phyloP scores from a whole-genome alignment of 2,329 filamentous ascomycete species.

The Dothiorella sarmentorum region DNA sequence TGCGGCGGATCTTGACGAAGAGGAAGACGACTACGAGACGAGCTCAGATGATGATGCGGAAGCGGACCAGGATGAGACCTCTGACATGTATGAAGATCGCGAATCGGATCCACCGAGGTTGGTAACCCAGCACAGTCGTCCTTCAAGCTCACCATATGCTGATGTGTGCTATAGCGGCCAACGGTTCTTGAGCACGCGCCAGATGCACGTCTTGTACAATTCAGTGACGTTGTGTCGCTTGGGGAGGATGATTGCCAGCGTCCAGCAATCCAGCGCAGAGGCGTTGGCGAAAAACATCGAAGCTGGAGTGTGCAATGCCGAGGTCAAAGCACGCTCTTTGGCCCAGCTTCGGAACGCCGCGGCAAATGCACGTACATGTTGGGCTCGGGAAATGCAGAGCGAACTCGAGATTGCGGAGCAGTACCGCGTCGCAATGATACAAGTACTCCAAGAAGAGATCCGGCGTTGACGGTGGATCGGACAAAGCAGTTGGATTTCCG shows the following conservation, averaged over 20 bases:
- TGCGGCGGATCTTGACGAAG: not conserved
- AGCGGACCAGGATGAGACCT: not conserved
- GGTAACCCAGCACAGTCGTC: not conserved
- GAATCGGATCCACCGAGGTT: not conserved
- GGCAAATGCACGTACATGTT: not conserved
- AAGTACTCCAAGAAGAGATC: not conserved
- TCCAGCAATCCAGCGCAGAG: not conserved
- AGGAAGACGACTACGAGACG: not conserved
- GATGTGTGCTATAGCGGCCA: not conserved
- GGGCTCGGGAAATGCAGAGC: conserved; percentile 7
- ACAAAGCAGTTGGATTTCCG: not conserved
- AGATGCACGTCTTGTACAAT: conserved; percentile 4
- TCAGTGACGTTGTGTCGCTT: not conserved
- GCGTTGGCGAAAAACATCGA: not conserved
- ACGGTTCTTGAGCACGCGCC: not conserved
- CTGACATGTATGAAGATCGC: not conserved
- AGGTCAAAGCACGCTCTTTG: not conserved
- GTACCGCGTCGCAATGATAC: not conserved
- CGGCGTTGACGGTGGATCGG: not conserved
- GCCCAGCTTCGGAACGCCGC: not conserved
- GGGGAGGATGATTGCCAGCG: not conserved
- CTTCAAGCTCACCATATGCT: not conserved
- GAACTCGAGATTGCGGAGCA: not conserved
- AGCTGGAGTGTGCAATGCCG: not conserved
- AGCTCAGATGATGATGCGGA: not conserved